Evolutionary conservation across 1,284 basidiomycete species (phyloP).

Genomic region (Schizophyllum amplum): DNA sequence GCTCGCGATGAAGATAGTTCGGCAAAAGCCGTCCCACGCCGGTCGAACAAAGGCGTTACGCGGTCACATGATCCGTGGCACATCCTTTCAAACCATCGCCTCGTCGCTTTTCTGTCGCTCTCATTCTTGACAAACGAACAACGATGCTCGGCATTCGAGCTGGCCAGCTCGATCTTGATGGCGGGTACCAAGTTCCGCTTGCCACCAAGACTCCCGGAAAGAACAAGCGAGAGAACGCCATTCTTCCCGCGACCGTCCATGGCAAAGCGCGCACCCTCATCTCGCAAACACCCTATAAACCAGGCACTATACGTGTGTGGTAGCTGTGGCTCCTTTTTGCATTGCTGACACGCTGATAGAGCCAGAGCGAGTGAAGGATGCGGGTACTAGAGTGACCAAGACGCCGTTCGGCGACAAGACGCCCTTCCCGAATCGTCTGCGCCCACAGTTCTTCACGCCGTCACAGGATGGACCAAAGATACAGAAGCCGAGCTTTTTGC

Average conservation of each 20-base stretch:
- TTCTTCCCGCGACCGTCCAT: not conserved
- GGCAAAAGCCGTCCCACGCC: too few relatives aligned
- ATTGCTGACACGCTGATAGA: not conserved
- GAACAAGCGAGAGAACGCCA: not conserved
- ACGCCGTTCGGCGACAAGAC: slow-evolving; percentile 44
- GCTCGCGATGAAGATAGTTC: too few relatives aligned
- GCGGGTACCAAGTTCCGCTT: not conserved
- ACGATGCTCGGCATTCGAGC: not conserved
- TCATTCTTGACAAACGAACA: too few relatives aligned
- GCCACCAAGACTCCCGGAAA: not conserved
- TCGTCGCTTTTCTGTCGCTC: too few relatives aligned
- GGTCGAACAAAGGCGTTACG: too few relatives aligned
- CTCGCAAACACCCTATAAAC: not conserved
- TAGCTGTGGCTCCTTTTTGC: not conserved
- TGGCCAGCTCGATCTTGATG: not conserved
- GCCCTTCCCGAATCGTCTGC: slow-evolving; percentile 44
- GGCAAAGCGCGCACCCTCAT: not conserved
- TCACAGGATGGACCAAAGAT: slow-evolving; percentile 14
- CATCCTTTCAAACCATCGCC: too few relatives aligned
- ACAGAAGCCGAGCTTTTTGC: slow-evolving; percentile 23
- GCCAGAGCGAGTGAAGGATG: not conserved
- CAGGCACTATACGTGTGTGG: not conserved
- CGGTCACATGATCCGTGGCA: too few relatives aligned
- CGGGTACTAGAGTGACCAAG: slow-evolving; percentile 17
- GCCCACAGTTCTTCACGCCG: slow-evolving; percentile 25